phyloP scores from a whole-genome alignment of 2,329 filamentous ascomycete species.

The Chrysosporium keratinophilum region DNA sequence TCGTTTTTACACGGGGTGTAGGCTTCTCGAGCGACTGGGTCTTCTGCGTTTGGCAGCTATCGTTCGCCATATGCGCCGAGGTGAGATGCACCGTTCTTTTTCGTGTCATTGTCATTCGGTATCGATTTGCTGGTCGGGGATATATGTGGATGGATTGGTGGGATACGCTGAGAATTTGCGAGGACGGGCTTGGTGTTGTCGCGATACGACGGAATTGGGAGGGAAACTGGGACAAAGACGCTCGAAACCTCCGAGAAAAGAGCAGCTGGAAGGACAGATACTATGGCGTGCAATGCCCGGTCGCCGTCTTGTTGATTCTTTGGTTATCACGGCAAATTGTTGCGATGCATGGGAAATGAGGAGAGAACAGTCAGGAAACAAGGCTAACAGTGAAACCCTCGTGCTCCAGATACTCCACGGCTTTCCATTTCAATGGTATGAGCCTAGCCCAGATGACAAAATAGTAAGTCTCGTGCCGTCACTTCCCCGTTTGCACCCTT shows the following conservation, averaged over 20 bases:
- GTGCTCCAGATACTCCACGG: constrained; percentile 39
- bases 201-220: too few relatives aligned
- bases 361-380: too few relatives aligned
- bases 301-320: too few relatives aligned
- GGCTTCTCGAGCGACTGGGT: constrained; percentile 9
- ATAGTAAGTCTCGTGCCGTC: constrained; percentile 34
- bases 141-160: not conserved
- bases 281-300: too few relatives aligned
- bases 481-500: too few relatives aligned
- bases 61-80: constrained; percentile 49
- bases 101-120: not conserved
- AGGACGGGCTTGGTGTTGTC: not conserved
- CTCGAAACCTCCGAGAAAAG: too few relatives aligned
- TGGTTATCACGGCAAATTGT: too few relatives aligned
- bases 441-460: constrained; percentile 33
- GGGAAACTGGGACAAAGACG: too few relatives aligned
- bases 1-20: not conserved
- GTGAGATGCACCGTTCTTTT: constrained; percentile 31
- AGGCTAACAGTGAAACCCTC: not conserved
- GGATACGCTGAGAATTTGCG: not conserved
- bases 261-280: too few relatives aligned
- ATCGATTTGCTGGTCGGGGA: not conserved
- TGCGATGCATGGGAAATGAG: too few relatives aligned
- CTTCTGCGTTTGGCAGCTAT: constrained; percentile 29
- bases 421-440: constrained; percentile 42